Evolutionary conservation across 441 rosid species (phyloP), one percentile per base, ranked within the genome.

Genomic region (Populus hybrid): DNA sequence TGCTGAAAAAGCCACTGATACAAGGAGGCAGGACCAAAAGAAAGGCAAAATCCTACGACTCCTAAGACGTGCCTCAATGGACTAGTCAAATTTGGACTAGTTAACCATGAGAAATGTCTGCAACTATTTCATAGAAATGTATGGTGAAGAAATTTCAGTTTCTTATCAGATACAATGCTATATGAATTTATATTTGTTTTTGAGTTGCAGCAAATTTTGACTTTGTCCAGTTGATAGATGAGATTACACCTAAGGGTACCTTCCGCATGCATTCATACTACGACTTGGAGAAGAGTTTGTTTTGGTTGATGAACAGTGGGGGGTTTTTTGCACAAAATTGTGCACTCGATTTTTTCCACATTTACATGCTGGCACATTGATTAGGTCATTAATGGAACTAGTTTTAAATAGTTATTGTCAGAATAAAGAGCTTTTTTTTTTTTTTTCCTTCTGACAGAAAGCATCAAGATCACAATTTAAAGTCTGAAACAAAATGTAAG

Each of bases 401-500:
- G 2, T n/a, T 59, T 59, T n/a, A 2, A n/a, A 46, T 46, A 38
- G 57, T 2, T 14, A 46, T 46, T 46, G 57, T 46, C 57, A 12
- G 57, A 12, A 46, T 46, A 46, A 46, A 46, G 57, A 46, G 28
- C 16, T 2, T 68, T 28, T 28, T 28, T 35, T 42, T 11, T 18
- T 7, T 20, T 57, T 5, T 32, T 32, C 34, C 34, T 32, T 32
- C 0, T 2, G 9, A 70, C 2, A 18, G 59, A 1, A 46, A 23
- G 46, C 61, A 40, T 42, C 11, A 40, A 42, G 80, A 26, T 8
- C 76, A 6, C 20, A 80, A 76, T 30, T 85, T 72, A 70, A 76
- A 68, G 18, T 83, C 69, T 35, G 80, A 86, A 64, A 86, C 82
- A 76, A 59, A 8, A 59, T 59, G 30, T 23, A 23, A 11, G 24